Base-by-base conservation (phyloP, 2,329 filamentous ascomycete species). In the Aspergillus clavatus region DNA sequence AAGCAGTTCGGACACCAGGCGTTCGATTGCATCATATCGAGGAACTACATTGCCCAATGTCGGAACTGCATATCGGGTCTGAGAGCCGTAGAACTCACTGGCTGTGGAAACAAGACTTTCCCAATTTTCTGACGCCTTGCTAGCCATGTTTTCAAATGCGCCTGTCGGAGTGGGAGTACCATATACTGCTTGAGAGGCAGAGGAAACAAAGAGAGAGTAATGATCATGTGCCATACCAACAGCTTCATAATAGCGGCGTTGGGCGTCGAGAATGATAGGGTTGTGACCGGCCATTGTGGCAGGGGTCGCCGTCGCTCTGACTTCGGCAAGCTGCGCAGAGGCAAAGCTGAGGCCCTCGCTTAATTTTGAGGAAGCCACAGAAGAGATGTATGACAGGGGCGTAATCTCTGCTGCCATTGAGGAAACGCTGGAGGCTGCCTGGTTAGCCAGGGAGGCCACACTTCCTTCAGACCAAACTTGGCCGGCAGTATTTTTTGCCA, bases 221-320 rank as follows among this genome's bases (percentile, higher is more conserved):
- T 84, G 81, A 35, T 83, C 87, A 58, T 94, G 85, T 1, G 89
- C 88, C 36, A 88, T 66, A 22, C 88, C 88, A 19, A 93, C 67
- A 8, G 84, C 87, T 52, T 88, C 84, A 56, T 89, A 90, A 66
- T 91, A 91, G 46, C 84, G 71, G 75, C 83, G 61, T 74, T 80
- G 61, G 71, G 80, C 69, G 75, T 78, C 73, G 69, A 83, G 66
- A 71, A 83, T 48, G 65, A 77, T 65, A 61, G 73, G 65, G 56
- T 80, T 52, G 68, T 81, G 52, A 63, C 75, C 71, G 22, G 72
- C 70, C 1, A 83, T 82, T 1, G 83, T 78, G 31, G 83, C 78
- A 11, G 81, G 75, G 16, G 83, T 80, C 31, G 85, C 72, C 22
- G 81, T 83, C 43, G 81, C 74, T 64, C 83, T 82, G n/a, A 82